phyloP scores from a whole-genome alignment of 805 yeast genomes.

The Danielozyma ontarioensis region DNA sequence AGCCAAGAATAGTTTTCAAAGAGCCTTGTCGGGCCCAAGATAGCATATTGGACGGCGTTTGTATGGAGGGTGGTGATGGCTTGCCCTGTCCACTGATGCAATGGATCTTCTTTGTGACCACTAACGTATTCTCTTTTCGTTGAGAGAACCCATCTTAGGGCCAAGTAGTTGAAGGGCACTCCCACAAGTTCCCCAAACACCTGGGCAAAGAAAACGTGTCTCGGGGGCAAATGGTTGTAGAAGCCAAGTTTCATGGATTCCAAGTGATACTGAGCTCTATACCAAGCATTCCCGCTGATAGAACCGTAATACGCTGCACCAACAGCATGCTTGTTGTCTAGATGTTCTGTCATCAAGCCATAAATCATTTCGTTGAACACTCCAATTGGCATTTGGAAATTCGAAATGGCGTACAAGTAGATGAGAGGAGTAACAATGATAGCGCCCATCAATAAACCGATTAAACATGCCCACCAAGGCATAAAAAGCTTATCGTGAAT shows the following conservation, averaged over 20 bases:
- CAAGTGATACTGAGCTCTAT: conserved; percentile 40
- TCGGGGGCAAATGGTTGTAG: conserved; percentile 51
- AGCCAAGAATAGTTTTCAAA: conserved; percentile 38
- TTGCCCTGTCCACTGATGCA: conserved; percentile 52
- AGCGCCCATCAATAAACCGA: conserved; percentile 40
- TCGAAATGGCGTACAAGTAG: conserved; percentile 46
- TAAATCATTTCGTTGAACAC: conserved; percentile 46
- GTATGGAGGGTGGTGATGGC: conserved; percentile 35
- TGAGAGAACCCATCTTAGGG: conserved; percentile 42
- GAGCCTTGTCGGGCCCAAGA: conserved; percentile 43
- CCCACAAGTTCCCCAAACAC: conserved; percentile 49
- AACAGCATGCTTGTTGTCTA: conserved; percentile 36
- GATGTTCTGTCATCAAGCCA: conserved; percentile 40
- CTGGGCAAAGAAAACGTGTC: conserved; percentile 45
- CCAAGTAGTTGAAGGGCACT: conserved; percentile 46
- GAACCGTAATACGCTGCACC: conserved; percentile 47
- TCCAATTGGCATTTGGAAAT: conserved; percentile 49
- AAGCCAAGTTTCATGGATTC: conserved; percentile 44
- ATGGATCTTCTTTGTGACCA: conserved; percentile 35
- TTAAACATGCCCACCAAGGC: conserved; percentile 41
- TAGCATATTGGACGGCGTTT: conserved; percentile 49
- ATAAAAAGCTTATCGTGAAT: conserved; percentile 17
- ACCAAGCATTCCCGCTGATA: conserved; percentile 52
- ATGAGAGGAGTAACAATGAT: conserved; percentile 45
- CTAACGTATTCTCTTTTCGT: conserved; percentile 33